Evolutionary conservation across 148 eudicot genomes (phyloP).

Genomic region (Rhododendron simsii): DNA sequence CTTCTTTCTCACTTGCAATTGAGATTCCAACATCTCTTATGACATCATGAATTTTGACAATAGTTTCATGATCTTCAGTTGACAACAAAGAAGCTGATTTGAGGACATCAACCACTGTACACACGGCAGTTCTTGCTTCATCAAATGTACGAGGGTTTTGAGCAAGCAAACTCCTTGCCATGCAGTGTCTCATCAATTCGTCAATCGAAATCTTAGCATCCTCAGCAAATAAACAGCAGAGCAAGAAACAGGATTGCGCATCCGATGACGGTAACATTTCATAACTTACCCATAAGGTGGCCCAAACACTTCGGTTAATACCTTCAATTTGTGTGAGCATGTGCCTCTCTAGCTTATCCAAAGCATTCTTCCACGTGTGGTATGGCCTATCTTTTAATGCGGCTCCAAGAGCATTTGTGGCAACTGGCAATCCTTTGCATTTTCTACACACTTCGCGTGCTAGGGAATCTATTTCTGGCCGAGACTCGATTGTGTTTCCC

Average conservation of each 20-base stretch:
- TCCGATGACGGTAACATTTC: neutral
- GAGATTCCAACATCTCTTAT: too few species aligned
- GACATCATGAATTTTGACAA: too few species aligned
- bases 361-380: conserved; percentile 4
- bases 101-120: too few species aligned
- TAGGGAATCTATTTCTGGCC: neutral
- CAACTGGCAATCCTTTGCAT: conserved; percentile 17
- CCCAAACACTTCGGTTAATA: neutral
- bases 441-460: neutral
- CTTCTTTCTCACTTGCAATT: too few species aligned
- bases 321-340: neutral
- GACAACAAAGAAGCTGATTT: too few species aligned
- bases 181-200: neutral
- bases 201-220: conserved; percentile 7
- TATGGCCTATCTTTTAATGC: neutral
- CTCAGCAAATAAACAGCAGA: conserved; percentile 15
- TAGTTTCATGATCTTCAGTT: too few species aligned
- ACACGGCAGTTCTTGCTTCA: too few species aligned
- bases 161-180: neutral
- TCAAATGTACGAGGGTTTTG: too few species aligned
- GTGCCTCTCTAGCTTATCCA: neutral
- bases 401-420: conserved; percentile 11
- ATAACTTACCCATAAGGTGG: conserved; percentile 1
- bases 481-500: neutral
- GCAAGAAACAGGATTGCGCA: conserved; percentile 7